Base-by-base conservation (phyloP, 306 rosid genomes). In the Clitoria ternatea region DNA sequence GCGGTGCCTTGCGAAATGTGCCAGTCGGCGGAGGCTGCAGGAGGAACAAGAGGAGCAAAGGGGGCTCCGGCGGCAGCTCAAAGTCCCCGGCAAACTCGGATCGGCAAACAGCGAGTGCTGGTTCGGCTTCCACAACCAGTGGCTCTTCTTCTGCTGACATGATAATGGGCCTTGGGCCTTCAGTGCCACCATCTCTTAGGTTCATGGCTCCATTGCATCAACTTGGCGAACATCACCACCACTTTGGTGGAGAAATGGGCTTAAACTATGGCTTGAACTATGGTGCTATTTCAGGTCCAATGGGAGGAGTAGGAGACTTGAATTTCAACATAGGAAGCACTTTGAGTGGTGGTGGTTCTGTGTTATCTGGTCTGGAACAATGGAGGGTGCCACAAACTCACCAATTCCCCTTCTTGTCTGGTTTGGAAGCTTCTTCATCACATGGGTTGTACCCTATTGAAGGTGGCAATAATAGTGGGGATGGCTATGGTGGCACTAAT, bases 1-100 rank as follows among this genome's bases (percentile, higher is more conserved):
- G 97, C 0, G 98, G 98, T 0, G 85, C 97, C 4, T 76, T 87
- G 11, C 37, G 98, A 9, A 93, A 69, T 5, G 98, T 93, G 1
- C 97, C 98, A 0, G 98, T 93, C 0, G 98, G 97, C 0, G 98
- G 98, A 0, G 97, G 98, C 45, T 93, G 94, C 74, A 73, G 98
- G 39, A 80, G 98, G 61, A 93, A 90, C 88, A 90, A 84, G 62
- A 83, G 89, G 15, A 85, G 82, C 80, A 88, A 87, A 75, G 85
- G 84, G n/a, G 36, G 1, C 18, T 18, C 32, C 12, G 9, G 47
- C 32, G 20, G 53, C 69, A 42, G 73, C 67, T 77, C 94, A 1
- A 86, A 83, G 68, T 90, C 96, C 1, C 90, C 92, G 2, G 93
- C 43, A 2, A 85, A 83, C 82, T 80, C 84, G 0, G 92, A 86